Conservation (phyloP, 164 flowering plant genomes). For the Macadamia tetraphylla region DNA sequence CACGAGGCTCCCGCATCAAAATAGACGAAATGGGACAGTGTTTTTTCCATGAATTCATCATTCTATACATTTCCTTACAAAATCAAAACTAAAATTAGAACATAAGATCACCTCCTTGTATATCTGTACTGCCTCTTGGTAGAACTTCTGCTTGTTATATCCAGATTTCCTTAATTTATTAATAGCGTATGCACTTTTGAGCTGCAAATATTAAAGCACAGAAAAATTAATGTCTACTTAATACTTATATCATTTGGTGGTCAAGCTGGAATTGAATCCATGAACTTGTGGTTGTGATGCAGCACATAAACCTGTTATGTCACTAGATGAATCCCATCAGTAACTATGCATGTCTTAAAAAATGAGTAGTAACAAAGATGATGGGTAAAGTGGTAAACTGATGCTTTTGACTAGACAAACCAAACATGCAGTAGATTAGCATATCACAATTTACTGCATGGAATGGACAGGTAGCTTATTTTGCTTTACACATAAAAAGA, state of each 20-base stretch:
- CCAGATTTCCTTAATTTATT: conserved; percentile 72
- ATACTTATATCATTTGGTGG: background rate
- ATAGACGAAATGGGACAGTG: background rate
- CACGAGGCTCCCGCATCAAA: too few species aligned
- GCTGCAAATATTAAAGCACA: conserved; percentile 35
- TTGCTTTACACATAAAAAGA: too few species aligned
- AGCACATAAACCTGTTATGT: background rate
- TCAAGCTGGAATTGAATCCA: background rate
- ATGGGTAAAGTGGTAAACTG: too few species aligned
- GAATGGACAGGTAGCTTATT: too few species aligned
- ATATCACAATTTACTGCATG: too few species aligned
- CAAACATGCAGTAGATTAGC: too few species aligned
- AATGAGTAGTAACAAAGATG: background rate
- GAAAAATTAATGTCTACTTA: background rate
- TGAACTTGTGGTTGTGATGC: background rate
- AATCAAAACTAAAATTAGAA: background rate
- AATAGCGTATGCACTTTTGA: conserved; percentile 87
- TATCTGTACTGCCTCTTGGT: conserved; percentile 55
- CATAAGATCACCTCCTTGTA: conserved; percentile 64
- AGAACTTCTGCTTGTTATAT: conserved; percentile 66
- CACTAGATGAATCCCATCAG: background rate
- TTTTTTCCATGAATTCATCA: background rate
- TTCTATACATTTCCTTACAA: background rate
- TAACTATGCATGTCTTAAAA: background rate
- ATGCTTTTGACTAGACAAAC: background rate